Base-by-base conservation (phyloP, 2,329 filamentous ascomycete species). In the Fusarium protoensiforme region DNA sequence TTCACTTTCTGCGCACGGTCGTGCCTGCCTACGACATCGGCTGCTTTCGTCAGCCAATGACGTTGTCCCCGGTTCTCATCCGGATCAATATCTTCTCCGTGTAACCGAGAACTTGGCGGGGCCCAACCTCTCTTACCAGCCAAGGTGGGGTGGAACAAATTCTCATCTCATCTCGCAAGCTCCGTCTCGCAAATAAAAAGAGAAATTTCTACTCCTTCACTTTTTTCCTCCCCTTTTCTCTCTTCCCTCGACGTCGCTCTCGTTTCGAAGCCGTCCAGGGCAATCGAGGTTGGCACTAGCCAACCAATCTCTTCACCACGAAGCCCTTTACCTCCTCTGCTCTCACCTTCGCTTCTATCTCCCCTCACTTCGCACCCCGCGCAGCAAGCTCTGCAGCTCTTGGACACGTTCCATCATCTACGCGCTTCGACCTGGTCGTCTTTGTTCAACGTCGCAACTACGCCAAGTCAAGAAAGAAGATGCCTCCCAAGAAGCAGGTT, bases 401-500 rank as follows among this genome's bases (percentile, higher is more conserved):
- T 80, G 80, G 84, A 82, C 81, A 82, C 81, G 78, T 84, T 86
- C 85, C 85, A 80, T 81, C 85, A 80, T 81, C 83, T n/a, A 65
- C 81, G 36, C 84, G 88, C 85, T 85, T 85, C 81, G 85, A 86
- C 83, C 86, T 85, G 82, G 84, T 84, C 66, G 71, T 84, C 80
- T 76, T 87, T 78, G 83, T 85, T 83, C 83, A 86, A 76, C 85
- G 83, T 81, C 86, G 89, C 80, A 83, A 81, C 77, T 91, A 91
- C 87, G 87, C 87, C 80, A 90, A 88, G 81, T 92, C 89, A 83
- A 87, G 85, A 83, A 88, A 84, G 83, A 95, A 91, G 83, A 99
- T 99, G 96, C 89, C 94, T 86, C 96, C 96, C 84, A 99, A 99
- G 90, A 98, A 98, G 87, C 87, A 86, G 62, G 92, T 91, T 79